phyloP scores from a whole-genome alignment of 2,329 filamentous ascomycete species.

The Boeremia exigua region DNA sequence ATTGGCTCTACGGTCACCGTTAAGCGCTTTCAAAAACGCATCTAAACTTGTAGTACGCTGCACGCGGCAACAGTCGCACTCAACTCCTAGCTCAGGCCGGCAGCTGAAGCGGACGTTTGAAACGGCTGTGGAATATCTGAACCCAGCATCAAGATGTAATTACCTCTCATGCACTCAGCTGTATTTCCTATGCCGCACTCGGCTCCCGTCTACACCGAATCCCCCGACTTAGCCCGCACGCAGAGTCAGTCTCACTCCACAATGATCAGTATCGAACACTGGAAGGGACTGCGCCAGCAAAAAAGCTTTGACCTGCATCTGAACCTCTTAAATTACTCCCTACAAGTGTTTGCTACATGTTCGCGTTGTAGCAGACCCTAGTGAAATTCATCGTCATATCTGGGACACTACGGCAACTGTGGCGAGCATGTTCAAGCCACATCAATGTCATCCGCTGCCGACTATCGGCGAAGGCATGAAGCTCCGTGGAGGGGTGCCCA shows the following conservation, averaged over 20 bases:
- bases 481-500: background rate
- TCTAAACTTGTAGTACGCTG: background rate
- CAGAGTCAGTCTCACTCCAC: background rate
- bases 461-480: conserved; percentile 9
- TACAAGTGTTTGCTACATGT: conserved; percentile 4
- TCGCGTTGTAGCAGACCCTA: background rate
- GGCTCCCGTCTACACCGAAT: background rate
- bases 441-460: conserved; percentile 1
- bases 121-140: background rate
- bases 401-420: conserved; percentile 12
- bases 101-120: conserved; percentile 7
- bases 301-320: background rate
- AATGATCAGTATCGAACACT: conserved; percentile 1
- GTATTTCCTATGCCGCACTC: background rate
- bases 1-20: conserved; percentile 3
- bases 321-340: background rate
- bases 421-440: conserved; percentile 16
- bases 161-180: background rate
- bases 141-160: background rate
- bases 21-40: background rate
- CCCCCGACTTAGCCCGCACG: background rate
- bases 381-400: conserved; percentile 9
- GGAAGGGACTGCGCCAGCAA: background rate
- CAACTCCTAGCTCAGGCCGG: background rate
- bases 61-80: background rate